Percentiles rank a stretch among this genome's conserved stretches.
Evolutionary conservation across 768 basidiomycete species (phyloP).

Genomic region (Russula sp.): DNA sequence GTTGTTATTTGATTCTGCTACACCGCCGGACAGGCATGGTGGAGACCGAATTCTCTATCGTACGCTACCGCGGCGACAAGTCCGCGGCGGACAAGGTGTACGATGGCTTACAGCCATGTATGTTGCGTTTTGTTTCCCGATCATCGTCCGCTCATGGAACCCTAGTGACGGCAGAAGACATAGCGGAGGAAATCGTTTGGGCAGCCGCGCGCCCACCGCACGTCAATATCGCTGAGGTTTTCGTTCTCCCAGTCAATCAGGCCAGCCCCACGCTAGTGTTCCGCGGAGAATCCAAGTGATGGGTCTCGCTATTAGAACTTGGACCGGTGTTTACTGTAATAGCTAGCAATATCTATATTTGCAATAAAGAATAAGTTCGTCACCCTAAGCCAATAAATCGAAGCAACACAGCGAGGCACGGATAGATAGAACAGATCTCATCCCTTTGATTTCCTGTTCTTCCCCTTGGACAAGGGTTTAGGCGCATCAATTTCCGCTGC

Average conservation of each 20-base stretch:
- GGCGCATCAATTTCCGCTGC: constrained; percentile 29
- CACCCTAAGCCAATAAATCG: constrained; percentile 9
- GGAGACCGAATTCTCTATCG: constrained; percentile 87
- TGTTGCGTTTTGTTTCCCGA: constrained; percentile 28
- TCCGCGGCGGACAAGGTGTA: constrained; percentile 84
- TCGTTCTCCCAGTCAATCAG: constrained; percentile 75
- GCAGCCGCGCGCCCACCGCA: constrained; percentile 85
- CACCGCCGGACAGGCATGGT: constrained; percentile 53
- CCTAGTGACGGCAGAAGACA: constrained; percentile 73
- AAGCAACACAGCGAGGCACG: constrained; percentile 15
- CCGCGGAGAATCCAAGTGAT: constrained; percentile 31
- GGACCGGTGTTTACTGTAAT: neutral
- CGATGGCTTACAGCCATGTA: constrained; percentile 78
- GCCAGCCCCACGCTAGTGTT: constrained; percentile 60
- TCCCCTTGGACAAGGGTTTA: constrained; percentile 28
- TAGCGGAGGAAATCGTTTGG: constrained; percentile 99
- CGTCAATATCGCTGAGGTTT: constrained; percentile 82
- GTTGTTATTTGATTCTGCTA: neutral
- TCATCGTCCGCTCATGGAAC: neutral
- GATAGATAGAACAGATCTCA: constrained; percentile 24
- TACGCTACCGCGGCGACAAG: constrained; percentile 84
- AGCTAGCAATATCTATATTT: neutral
- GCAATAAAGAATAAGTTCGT: constrained; percentile 1
- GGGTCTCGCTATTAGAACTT: neutral
- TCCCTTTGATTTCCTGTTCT: constrained; percentile 49